Evolutionary conservation across 495 filamentous ascomycete genomes (phyloP).

Genomic region (Cenococcum geophilum): DNA sequence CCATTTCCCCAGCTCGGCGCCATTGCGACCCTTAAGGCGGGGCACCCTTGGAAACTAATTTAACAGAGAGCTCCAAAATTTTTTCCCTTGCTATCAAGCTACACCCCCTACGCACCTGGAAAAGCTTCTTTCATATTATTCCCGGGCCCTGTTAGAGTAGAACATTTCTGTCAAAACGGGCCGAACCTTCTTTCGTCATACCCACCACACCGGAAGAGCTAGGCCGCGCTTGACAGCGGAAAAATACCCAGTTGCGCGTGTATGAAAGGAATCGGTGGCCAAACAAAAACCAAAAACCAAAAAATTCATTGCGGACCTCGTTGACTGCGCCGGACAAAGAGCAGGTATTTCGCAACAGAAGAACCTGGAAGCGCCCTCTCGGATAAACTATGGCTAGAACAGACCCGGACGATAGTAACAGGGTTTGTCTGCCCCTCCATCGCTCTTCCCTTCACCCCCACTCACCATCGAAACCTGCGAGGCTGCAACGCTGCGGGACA

Average conservation of each 20-base stretch:
- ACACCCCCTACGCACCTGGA: background rate
- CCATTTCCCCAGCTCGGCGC: background rate
- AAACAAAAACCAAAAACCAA: background rate
- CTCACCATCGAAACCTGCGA: background rate
- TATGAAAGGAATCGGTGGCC: background rate
- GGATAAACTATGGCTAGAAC: slow-evolving; percentile 23
- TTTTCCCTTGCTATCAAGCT: background rate
- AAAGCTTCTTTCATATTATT: background rate
- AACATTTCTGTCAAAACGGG: background rate
- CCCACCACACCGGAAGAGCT: background rate
- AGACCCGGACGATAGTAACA: slow-evolving; percentile 20
- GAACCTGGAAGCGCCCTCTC: background rate
- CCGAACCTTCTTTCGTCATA: background rate
- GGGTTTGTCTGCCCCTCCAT: slow-evolving; percentile 31
- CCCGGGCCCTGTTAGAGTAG: background rate
- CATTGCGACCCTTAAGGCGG: background rate
- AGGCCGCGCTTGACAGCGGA: background rate
- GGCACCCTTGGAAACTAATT: background rate
- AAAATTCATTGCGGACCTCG: background rate
- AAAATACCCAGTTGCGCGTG: background rate
- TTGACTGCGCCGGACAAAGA: background rate
- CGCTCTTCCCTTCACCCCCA: background rate
- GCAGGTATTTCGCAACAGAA: background rate
- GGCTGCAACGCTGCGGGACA: background rate
- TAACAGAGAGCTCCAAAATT: background rate